A percentile compares a stretch with the other conserved stretches of the same genome.
phyloP scores from a whole-genome alignment of 768 basidiomycete species.

The Pleurotus tuber-regium region DNA sequence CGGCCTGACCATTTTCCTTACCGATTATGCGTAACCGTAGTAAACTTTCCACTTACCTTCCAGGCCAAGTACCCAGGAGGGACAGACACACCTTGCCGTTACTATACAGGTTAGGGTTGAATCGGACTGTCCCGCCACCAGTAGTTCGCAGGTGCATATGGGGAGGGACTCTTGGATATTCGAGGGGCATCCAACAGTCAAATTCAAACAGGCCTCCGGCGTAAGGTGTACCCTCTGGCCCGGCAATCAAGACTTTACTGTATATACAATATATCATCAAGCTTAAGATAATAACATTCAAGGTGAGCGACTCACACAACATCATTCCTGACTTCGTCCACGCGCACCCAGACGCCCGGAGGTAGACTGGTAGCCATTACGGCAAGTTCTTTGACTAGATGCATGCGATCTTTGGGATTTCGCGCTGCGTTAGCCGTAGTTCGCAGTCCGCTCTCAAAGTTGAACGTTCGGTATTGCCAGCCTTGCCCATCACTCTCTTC shows the following conservation, averaged over 20 bases:
- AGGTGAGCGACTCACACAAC: conserved; percentile 38
- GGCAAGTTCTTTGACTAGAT: conserved; percentile 56
- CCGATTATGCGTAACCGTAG: not conserved
- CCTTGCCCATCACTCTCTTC: conserved; percentile 17
- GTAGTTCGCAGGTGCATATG: conserved; percentile 52
- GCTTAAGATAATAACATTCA: conserved; percentile 3
- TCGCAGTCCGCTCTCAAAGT: conserved; percentile 30
- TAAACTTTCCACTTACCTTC: conserved; percentile 31
- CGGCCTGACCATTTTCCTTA: conserved; percentile 17
- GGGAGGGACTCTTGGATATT: conserved; percentile 48
- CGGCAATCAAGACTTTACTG: conserved; percentile 57
- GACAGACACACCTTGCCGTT: conserved; percentile 53
- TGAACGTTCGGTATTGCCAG: conserved; percentile 28
- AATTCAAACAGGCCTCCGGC: conserved; percentile 54
- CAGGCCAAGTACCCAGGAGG: conserved; percentile 54
- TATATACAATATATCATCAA: conserved; percentile 1
- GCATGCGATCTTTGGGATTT: conserved; percentile 44
- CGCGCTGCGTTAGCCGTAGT: conserved; percentile 36
- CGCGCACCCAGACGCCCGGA: conserved; percentile 53
- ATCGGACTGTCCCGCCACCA: conserved; percentile 45
- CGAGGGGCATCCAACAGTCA: conserved; percentile 53
- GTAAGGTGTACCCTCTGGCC: conserved; percentile 55
- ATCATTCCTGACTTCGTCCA: conserved; percentile 57
- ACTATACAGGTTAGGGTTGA: conserved; percentile 56
- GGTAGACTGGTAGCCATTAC: conserved; percentile 56